phyloP scores from a whole-genome alignment of 2,329 filamentous ascomycete species.

The Colletotrichum eremochloae region DNA sequence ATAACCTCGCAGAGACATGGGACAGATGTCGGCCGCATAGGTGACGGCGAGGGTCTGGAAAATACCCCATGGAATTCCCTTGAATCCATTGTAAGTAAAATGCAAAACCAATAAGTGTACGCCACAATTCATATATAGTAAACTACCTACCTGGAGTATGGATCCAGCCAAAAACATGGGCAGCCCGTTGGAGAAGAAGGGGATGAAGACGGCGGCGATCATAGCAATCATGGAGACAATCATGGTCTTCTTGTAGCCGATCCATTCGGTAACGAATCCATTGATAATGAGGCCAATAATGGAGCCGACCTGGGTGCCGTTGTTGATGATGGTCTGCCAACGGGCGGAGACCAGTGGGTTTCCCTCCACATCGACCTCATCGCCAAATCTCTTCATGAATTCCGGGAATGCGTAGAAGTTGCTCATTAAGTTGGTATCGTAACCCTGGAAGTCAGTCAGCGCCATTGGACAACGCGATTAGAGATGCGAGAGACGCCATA shows the following conservation, averaged over 20 bases:
- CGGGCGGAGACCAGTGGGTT: slow-evolving; percentile 61
- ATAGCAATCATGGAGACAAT: slow-evolving; percentile 56
- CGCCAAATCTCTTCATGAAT: slow-evolving; percentile 55
- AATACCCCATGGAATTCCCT: slow-evolving; percentile 52
- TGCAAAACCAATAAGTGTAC: no score
- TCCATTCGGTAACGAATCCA: slow-evolving; percentile 59
- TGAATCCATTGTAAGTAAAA: no score
- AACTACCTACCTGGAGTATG: no score
- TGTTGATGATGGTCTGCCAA: slow-evolving; percentile 65
- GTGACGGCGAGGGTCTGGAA: slow-evolving; percentile 53
- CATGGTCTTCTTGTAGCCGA: slow-evolving; percentile 59
- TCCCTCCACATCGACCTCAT: slow-evolving; percentile 50
- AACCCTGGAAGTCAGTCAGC: slow-evolving; percentile 47
- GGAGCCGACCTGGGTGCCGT: slow-evolving; percentile 59
- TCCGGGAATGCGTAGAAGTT: slow-evolving; percentile 55
- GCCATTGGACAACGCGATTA: background rate
- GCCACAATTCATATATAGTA: no score
- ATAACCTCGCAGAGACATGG: slow-evolving; percentile 51
- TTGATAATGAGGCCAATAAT: slow-evolving; percentile 64
- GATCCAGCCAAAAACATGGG: slow-evolving; percentile 53
- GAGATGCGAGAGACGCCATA: background rate
- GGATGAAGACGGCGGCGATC: slow-evolving; percentile 60
- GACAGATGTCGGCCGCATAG: slow-evolving; percentile 55
- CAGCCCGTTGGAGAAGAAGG: slow-evolving; percentile 60
- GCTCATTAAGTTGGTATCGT: slow-evolving; percentile 52